Evolutionary conservation across 2,329 filamentous ascomycete species (phyloP).

Genomic region (Fusarium dimerum): DNA sequence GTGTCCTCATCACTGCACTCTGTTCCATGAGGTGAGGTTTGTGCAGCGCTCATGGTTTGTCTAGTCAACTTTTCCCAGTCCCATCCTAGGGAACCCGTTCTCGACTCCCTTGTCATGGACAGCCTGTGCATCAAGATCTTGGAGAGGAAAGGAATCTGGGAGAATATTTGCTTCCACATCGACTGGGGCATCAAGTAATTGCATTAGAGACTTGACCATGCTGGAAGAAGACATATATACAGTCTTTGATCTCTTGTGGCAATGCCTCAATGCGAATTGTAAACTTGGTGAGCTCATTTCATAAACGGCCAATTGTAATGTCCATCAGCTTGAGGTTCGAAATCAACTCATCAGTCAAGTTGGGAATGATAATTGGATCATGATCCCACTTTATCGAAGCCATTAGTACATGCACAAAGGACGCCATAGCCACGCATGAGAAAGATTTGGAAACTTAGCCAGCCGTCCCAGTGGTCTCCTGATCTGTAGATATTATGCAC

Average conservation of each 20-base stretch:
- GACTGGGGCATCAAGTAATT: constrained; percentile 2
- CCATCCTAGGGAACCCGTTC: background rate
- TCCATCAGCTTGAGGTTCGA: background rate
- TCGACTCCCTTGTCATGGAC: background rate
- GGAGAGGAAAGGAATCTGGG: constrained; percentile 10
- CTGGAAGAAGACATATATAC: background rate
- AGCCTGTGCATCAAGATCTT: constrained; percentile 1
- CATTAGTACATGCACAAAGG: too few relatives aligned
- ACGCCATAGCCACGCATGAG: too few relatives aligned
- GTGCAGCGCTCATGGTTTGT: constrained; percentile 1
- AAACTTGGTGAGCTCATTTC: background rate
- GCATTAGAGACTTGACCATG: background rate
- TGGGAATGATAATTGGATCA: background rate
- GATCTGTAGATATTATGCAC: too few relatives aligned
- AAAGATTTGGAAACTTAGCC: too few relatives aligned
- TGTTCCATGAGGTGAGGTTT: background rate
- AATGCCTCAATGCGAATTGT: background rate
- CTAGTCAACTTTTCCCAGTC: constrained; percentile 12
- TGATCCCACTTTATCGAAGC: too few relatives aligned
- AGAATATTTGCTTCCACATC: constrained; percentile 1
- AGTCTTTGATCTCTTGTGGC: constrained; percentile 5
- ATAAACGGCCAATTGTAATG: background rate
- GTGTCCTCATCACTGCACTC: too few relatives aligned
- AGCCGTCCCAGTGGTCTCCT: too few relatives aligned
- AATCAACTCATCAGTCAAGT: background rate